Evolutionary conservation across 208 protist species (phyloP), one percentile per base, ranked within the genome.

Genomic region (Baffinella frigidus): DNA sequence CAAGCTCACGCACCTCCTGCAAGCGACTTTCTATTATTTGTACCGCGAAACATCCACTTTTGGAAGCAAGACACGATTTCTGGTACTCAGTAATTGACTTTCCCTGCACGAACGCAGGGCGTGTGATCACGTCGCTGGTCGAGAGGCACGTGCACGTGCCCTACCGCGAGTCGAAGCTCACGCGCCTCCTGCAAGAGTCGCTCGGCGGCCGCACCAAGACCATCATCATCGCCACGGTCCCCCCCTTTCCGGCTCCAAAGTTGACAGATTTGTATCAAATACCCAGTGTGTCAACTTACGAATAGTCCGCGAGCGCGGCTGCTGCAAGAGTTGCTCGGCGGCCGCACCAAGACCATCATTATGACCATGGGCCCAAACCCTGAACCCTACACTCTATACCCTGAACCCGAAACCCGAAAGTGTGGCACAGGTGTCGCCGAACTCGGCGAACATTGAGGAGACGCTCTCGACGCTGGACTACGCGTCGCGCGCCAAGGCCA

Each of bases 341-440:
- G 89, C 7, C 67, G 43, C n/a, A 92, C 89, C 67, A 97, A 96
- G 83, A 97, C 96, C 30, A 94, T 74, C 81, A 94, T 97, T 56
- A 96, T 97, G 71, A 95, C 96, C 5, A 96, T 95, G 3, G 89
- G 96, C 24, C 95, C 95, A n/a, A n/a, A n/a, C n/a, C n/a, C n/a
- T n/a, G n/a, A n/a, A n/a, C n/a, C n/a, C n/a, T n/a, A n/a, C n/a
- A n/a, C n/a, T n/a, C n/a, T n/a, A n/a, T n/a, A n/a, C n/a, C n/a
- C n/a, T n/a, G n/a, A n/a, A n/a, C n/a, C n/a, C n/a, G n/a, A n/a
- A n/a, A n/a, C n/a, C n/a, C n/a, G n/a, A n/a, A n/a, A n/a, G n/a
- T n/a, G n/a, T n/a, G n/a, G n/a, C n/a, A n/a, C n/a, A n/a, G n/a
- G n/a, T n/a, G n/a, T n/a, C n/a, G n/a, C 84, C 84, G 39, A 73